Evolutionary conservation across 495 filamentous ascomycete genomes (phyloP), one percentile per base, ranked within the genome.

Genomic region (Patellaria atrata): DNA sequence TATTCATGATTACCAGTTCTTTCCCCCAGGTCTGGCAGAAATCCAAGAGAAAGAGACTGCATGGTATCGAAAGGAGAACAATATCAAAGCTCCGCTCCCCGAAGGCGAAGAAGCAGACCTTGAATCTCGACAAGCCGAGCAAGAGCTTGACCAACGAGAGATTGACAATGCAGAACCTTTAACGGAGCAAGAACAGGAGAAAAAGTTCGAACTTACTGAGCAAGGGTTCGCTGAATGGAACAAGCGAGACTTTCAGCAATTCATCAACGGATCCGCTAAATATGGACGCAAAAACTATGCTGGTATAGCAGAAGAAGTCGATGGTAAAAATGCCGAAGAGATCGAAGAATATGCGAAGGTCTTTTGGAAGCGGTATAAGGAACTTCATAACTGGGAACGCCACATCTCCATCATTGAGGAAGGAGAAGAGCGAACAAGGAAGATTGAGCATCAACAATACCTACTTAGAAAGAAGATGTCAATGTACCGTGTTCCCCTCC

Each of bases 1-100:
- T 2, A 75, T 93, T 22, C 85, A 94, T 50, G 91, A 99, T 50
- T 96, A 92, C 58, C 91, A 99, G 44, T 99, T 99, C 65, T 99
- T 91, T 48, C 86, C 84, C 0, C 64, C 72, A 0, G 63, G 70
- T 9, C 70, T 99, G 11, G 71, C 72, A 22, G 83, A 94, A 44
- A 68, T 99, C 9, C 91, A 99, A 57, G 87, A 94, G 42, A 76
- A 86, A 44, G 91, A 99, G 59, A 94, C 86, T 0, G 91, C 91
- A 0, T 92, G 69, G 53, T 93, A 89, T 55, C 82, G 89, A 30
- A 94, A 94, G 58, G 82, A 94, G 53, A 92, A 93, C 37, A 77
- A 77, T 12, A 89, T 94, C 62, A 94, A 94, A 52, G 82, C 82
- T 9, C 80, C 79, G 5, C 66, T 94, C 11, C 53, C 75, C 2